Conservation (phyloP, 805 yeast genomes). For the Ogataea salicorniae region DNA sequence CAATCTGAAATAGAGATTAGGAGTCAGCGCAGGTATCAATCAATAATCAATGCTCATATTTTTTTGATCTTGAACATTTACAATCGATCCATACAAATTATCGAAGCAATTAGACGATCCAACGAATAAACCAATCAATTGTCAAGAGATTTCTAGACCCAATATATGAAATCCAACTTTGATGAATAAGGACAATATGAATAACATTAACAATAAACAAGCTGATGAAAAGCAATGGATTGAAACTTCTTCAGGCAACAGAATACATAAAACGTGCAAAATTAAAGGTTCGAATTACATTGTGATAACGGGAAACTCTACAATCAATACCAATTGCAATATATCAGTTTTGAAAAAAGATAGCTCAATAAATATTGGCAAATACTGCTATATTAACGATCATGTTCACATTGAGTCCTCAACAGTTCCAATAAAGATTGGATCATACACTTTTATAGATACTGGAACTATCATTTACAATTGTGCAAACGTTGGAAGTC, state of each 20-base stretch:
- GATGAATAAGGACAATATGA: too few species aligned
- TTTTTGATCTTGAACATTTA: too few species aligned
- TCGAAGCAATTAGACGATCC: too few species aligned
- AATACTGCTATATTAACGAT: conserved; percentile 36
- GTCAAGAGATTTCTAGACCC: too few species aligned
- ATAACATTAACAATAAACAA: too few species aligned
- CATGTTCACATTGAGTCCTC: conserved; percentile 30
- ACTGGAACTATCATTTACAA: conserved; percentile 23
- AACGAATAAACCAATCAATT: too few species aligned
- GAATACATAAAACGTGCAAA: conserved; percentile 40
- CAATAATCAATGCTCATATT: too few species aligned
- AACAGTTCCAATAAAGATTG: conserved; percentile 35
- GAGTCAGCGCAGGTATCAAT: too few species aligned
- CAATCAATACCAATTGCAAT: conserved; percentile 34
- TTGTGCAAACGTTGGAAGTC: conserved; percentile 40
- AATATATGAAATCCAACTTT: too few species aligned
- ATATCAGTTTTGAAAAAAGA: conserved; percentile 6
- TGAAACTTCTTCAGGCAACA: conserved; percentile 47
- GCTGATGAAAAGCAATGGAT: conserved; percentile 29
- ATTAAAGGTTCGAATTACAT: conserved; percentile 41
- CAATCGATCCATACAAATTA: too few species aligned
- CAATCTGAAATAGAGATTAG: too few species aligned
- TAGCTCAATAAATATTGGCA: conserved; percentile 37
- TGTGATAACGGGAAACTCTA: conserved; percentile 41
- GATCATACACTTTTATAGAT: conserved; percentile 44